Evolutionary conservation across 2,329 filamentous ascomycete genomes (phyloP).

Genomic region (Aspergillus pseudoglaucus): DNA sequence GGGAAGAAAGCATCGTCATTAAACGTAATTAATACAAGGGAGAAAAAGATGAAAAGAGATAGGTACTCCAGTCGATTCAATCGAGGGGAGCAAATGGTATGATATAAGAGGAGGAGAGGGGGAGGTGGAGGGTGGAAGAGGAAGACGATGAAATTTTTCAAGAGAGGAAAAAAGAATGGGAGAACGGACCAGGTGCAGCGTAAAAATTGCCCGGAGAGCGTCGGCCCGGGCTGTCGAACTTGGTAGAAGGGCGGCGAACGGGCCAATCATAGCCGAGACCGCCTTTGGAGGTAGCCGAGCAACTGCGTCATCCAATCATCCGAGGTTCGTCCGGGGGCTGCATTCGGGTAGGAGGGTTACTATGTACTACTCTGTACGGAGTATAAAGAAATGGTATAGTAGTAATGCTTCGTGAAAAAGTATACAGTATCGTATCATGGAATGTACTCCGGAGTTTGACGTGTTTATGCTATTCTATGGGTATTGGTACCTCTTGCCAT

Average conservation of each 20-base stretch:
- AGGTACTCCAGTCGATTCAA: constrained; percentile 28
- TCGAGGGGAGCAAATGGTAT: constrained; percentile 19
- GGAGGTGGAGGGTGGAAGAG: constrained; percentile 6
- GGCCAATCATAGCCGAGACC: constrained; percentile 13
- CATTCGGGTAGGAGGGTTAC: neutral
- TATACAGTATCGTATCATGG: no score
- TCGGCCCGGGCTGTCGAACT: constrained; percentile 31
- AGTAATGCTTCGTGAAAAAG: no score
- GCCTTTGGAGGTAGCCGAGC: constrained; percentile 9
- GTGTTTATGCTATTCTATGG: no score
- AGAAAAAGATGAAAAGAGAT: constrained; percentile 21
- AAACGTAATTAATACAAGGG: constrained; percentile 29
- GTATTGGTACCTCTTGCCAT: no score
- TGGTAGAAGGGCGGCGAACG: constrained; percentile 24
- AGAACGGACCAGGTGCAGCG: constrained; percentile 23
- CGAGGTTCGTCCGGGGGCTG: neutral
- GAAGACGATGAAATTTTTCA: constrained; percentile 15
- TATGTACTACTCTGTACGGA: neutral
- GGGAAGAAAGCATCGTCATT: constrained; percentile 63
- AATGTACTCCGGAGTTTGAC: no score
- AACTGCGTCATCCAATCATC: neutral
- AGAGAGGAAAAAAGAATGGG: constrained; percentile 15
- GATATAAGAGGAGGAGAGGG: constrained; percentile 3
- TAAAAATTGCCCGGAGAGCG: constrained; percentile 31
- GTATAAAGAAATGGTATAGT: neutral